Evolutionary conservation across 2,329 filamentous ascomycete species (phyloP), one percentile per base, ranked within the genome.

Genomic region (Sphaceloma murrayae): DNA sequence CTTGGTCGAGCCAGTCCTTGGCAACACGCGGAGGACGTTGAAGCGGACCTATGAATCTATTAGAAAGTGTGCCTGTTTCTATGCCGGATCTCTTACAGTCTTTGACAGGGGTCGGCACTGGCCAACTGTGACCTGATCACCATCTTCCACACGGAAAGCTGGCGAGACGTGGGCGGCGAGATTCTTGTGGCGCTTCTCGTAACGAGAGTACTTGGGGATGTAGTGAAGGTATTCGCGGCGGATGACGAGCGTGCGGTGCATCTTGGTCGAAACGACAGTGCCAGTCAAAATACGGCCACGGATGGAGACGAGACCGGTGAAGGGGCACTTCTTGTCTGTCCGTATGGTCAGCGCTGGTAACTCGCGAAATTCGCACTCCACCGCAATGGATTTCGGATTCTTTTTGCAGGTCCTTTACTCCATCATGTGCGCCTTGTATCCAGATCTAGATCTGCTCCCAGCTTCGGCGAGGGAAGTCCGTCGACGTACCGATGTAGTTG

Each of bases 141-240:
- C 93, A 69, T 96, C 89, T 77, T 94, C 85, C 62, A 96, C 88
- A 94, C 91, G 91, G 87, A 98, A 98, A 71, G 89, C 89, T 62
- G 91, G 91, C 56, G 88, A 95, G 64, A 96, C 89, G 80, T 98
- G 91, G 59, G 89, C 91, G 65, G 91, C 86, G 57, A 98, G 79
- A 82, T 98, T 98, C 84, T 95, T 95, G 85, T 98, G 91, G 71
- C 91, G 81, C 83, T 95, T 96, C 86, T 98, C 93, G 74, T 98
- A 98, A 82, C 91, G 85, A 69, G 85, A 78, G 82, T 98, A 98
- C 79, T 98, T 98, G 72, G 88, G 88, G 68, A 98, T 84, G 76
- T 85, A 98, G 79, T 98, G 91, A 54, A 98, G 86, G 80, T 98
- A 98, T 80, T 98, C 91, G 73, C 91, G 83, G 71, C 91, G 91